Evolutionary conservation across 2,329 filamentous ascomycete species (phyloP), one percentile per base, ranked within the genome.

Genomic region (Trichothecium sympodiale): DNA sequence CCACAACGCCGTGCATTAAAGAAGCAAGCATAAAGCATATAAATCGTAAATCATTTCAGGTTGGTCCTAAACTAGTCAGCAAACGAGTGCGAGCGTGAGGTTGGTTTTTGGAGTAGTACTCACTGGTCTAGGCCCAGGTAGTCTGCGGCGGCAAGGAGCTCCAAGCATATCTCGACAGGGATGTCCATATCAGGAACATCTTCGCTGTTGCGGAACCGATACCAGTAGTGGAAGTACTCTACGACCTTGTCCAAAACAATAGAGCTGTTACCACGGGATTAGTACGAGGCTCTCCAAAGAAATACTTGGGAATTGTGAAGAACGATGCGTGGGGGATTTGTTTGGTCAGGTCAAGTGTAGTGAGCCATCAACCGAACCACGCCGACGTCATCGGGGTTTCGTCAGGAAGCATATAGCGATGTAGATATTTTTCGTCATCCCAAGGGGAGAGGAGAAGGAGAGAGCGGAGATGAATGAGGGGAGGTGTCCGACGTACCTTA

Each of bases 161-260:
- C 83, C 30, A 89, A 65, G 47, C 82, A 87, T 34, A 88, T 63
- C 60, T 88, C 82, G 20, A 82, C 74, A 10, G 82, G 82, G 39
- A 88, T 80, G 13, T 87, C 81, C 77, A 87, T 81, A 50, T 89
- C 83, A 4, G 80, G 77, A 15, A 87, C 81, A 47, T 86, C 77
- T 46, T 80, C 77, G 45, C 66, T 66, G 45, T 85, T 71, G 35
- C 71, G 70, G 57, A 84, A 71, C 49, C 78, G 80, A 58, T 86
- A 79, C 64, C 82, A 83, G 63, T 87, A 88, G 53, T 86, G 83
- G 42, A 87, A 79, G 59, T 88, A 89, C 59, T 88, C 81, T 55
- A 79, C 82, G 23, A 88, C 77, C 53, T 85, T 86, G 55, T 88
- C 83, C 3, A 89, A 73, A 5, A 87, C 73, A 36, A 36, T 26